A percentile compares a stretch with the other conserved stretches of the same genome.
Conservation (phyloP, 2,329 filamentous ascomycete genomes). For the Penicillium sp. region DNA sequence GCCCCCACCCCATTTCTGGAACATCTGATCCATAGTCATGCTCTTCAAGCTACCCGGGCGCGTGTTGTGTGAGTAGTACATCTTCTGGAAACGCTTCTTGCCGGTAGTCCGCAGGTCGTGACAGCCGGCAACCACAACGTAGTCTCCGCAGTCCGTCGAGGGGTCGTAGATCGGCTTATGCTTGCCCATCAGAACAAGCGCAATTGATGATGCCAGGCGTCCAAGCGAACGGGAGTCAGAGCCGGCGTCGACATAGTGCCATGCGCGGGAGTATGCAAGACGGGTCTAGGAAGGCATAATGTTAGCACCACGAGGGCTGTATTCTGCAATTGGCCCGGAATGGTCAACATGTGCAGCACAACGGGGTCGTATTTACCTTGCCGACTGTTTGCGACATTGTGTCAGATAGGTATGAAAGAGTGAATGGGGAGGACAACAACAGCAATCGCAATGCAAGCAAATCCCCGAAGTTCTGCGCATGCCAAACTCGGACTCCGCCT, state of each 20-base stretch:
- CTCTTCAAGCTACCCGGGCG: slow-evolving; percentile 81
- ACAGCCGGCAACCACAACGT: slow-evolving; percentile 92
- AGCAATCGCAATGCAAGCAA: slow-evolving; percentile 9
- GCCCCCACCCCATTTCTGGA: slow-evolving; percentile 88
- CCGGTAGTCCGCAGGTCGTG: slow-evolving; percentile 83
- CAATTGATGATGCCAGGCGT: slow-evolving; percentile 84
- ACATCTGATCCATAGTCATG: slow-evolving; percentile 93
- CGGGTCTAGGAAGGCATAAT: slow-evolving; percentile 65
- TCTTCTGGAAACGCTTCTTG: slow-evolving; percentile 90
- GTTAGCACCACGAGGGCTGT: neutral
- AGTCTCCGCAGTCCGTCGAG: slow-evolving; percentile 97
- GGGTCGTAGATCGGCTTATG: slow-evolving; percentile 98
- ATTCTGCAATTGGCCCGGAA: neutral
- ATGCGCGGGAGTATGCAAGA: slow-evolving; percentile 92
- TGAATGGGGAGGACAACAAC: slow-evolving; percentile 6
- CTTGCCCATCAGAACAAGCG: slow-evolving; percentile 91
- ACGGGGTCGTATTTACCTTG: slow-evolving; percentile 34
- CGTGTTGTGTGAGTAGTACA: slow-evolving; percentile 93
- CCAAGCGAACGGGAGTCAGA: slow-evolving; percentile 76
- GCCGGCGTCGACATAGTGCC: slow-evolving; percentile 83
- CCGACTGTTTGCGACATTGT: slow-evolving; percentile 48
- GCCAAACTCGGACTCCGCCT: slow-evolving; percentile 11
- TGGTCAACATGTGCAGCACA: neutral
- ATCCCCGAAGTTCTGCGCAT: slow-evolving; percentile 13
- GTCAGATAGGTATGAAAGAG: slow-evolving; percentile 1